Conservation (phyloP, 1,284 basidiomycete genomes). For the Uromyces viciae-fabae region DNA sequence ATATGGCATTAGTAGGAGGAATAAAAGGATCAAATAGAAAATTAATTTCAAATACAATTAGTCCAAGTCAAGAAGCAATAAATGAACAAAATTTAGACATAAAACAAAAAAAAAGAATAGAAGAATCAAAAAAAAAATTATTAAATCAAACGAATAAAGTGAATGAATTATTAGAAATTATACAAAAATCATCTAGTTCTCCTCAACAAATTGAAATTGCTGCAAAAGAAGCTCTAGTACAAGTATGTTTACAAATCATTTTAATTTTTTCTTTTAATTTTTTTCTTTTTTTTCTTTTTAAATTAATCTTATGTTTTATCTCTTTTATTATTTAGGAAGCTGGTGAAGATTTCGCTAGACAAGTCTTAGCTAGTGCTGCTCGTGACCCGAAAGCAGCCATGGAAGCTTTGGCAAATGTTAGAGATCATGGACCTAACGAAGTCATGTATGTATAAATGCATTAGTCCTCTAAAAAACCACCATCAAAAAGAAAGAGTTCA, state of each 20-base stretch:
- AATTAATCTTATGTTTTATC: not conserved
- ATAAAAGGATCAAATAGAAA: not conserved
- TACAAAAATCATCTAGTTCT: not conserved
- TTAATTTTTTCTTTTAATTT: no score
- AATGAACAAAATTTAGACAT: not conserved
- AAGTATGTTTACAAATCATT: no score
- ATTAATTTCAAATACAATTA: not conserved
- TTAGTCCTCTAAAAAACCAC: not conserved
- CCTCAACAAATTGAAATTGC: conserved; percentile 18
- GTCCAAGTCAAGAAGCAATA: not conserved
- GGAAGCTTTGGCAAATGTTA: not conserved
- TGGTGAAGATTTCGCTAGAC: not conserved
- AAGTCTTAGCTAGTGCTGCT: conserved; percentile 23
- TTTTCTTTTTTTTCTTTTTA: not conserved
- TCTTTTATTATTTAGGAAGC: not conserved
- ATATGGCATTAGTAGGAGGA: conserved; percentile 3
- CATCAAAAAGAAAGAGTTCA: not conserved
- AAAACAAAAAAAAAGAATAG: not conserved
- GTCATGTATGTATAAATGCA: conserved; percentile 6
- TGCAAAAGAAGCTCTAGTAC: conserved; percentile 1
- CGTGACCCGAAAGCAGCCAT: not conserved
- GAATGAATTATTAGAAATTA: not conserved
- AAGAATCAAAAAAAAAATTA: conserved; percentile 12
- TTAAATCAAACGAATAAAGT: conserved; percentile 22
- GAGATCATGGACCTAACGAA: conserved; percentile 6